Base-by-base conservation (phyloP, 139 green algal genomes). In the Picochlorum sp. region DNA sequence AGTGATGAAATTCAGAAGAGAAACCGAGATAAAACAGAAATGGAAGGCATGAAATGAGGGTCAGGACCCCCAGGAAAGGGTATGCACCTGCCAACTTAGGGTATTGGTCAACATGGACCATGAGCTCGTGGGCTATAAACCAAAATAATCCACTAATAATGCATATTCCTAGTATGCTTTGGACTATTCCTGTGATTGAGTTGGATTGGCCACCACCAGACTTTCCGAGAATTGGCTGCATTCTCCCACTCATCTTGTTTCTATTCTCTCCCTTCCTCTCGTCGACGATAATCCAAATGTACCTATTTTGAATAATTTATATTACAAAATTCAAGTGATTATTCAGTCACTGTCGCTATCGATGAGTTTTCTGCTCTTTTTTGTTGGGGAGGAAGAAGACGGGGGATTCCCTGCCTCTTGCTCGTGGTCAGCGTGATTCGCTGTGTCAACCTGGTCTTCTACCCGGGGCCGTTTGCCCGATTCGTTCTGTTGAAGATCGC, bases 21-120 rank as follows among this genome's bases (percentile, higher is more conserved):
- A 66, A 66, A n/a, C n/a, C 52, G 8, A 66, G 23, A 55, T 59
- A 66, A 20, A 66, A 24, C 7, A 66, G 7, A 20, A 66, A 66
- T 50, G 60, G 60, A 4, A 56, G 13, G 23, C 14, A 23, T 20
- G 20, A 6, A 9, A 66, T 31, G 7, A 66, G 4, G 14, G 37
- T 10, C 8, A 21, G 11, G 37, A 66, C 14, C 21, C 60, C 60
- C n/a, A 66, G 14, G 14, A 59, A 59, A 21, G 60, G 60, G n/a
- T 66, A 66, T 15, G 41, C 15, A 16, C 4, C 16, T 24, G 57
- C 38, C 10, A 66, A 45, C n/a, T 9, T 23, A 16, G 45, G 60
- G 37, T 44, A 21, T 21, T 57, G 26, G 16, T 66, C n/a, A 20
- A 66, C 31, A 44, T 66, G 60, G 37, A 56, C 60, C 60, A 24